Evolutionary conservation across 2,329 filamentous ascomycete species (phyloP).

Genomic region (Claviceps sp.): DNA sequence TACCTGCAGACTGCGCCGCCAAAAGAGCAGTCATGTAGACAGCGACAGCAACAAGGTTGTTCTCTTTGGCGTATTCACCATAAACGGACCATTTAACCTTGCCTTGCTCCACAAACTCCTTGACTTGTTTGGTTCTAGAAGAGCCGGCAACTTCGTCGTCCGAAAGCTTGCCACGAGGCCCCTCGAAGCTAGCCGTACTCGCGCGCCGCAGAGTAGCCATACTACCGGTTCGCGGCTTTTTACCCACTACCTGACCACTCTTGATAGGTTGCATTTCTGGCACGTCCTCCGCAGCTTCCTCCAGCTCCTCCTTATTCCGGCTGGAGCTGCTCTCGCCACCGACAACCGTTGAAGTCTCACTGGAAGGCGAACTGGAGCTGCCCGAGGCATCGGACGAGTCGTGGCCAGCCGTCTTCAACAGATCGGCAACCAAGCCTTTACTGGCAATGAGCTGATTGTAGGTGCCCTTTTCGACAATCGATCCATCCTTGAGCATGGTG

Average conservation of each 20-base stretch:
- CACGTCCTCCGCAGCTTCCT: constrained; percentile 65
- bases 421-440: constrained; percentile 77
- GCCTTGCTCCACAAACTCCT: constrained; percentile 84
- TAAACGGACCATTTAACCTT: constrained; percentile 97
- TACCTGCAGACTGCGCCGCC: constrained; percentile 66
- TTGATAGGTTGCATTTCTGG: constrained; percentile 68
- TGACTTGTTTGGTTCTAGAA: constrained; percentile 68
- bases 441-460: constrained; percentile 85
- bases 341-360: constrained; percentile 44
- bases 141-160: constrained; percentile 68
- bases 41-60: constrained; percentile 70
- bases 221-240: constrained; percentile 52
- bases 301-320: constrained; percentile 52
- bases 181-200: constrained; percentile 80
- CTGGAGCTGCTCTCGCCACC: constrained; percentile 31
- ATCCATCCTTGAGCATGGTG: constrained; percentile 68
- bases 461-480: constrained; percentile 75
- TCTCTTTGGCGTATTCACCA: constrained; percentile 84
- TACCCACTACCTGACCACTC: constrained; percentile 30
- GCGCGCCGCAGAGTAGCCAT: constrained; percentile 74
- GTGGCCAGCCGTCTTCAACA: constrained; percentile 64
- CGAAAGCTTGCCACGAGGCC: constrained; percentile 66
- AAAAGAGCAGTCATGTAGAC: constrained; percentile 70
- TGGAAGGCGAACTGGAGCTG: constrained; percentile 32
- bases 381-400: constrained; percentile 31